Evolutionary conservation across 2,329 filamentous ascomycete genomes (phyloP).

Genomic region (Paecilomyces variotii): DNA sequence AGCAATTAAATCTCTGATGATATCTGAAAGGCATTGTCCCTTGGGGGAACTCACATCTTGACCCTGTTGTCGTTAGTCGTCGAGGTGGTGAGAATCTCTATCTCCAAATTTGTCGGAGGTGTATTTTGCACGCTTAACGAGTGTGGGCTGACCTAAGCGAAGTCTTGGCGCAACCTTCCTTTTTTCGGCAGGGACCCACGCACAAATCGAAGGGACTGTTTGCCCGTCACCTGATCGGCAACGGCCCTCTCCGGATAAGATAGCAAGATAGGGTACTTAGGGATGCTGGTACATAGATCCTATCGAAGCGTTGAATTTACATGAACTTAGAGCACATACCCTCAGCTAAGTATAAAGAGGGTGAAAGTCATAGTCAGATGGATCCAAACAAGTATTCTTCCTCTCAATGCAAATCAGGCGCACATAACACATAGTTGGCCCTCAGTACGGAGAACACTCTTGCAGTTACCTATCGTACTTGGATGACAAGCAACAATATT

Average conservation of each 20-base stretch:
- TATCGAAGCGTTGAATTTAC: too few relatives aligned
- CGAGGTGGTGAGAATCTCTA: conserved; percentile 35
- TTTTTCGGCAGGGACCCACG: conserved; percentile 5
- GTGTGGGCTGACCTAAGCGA: conserved; percentile 39
- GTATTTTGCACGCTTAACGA: conserved; percentile 34
- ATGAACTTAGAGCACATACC: too few relatives aligned
- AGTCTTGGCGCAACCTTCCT: conserved; percentile 14
- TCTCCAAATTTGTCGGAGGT: conserved; percentile 27
- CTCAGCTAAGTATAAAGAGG: too few relatives aligned
- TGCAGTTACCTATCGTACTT: too few relatives aligned
- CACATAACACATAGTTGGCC: too few relatives aligned
- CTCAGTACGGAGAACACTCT: too few relatives aligned
- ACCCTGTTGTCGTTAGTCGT: conserved; percentile 42
- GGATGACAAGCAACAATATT: too few relatives aligned
- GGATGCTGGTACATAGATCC: too few relatives aligned
- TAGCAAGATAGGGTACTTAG: neutral
- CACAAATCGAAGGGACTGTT: neutral
- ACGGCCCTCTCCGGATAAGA: neutral
- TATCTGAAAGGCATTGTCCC: neutral
- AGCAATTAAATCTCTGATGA: conserved; percentile 15
- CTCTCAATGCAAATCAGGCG: too few relatives aligned
- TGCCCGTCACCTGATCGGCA: neutral
- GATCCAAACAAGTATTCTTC: too few relatives aligned
- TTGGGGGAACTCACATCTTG: conserved; percentile 37
- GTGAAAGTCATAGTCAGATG: too few relatives aligned